Evolutionary conservation across 129 eudicot species (phyloP), one percentile per base, ranked within the genome.

Genomic region (Ambrosia trifida): DNA sequence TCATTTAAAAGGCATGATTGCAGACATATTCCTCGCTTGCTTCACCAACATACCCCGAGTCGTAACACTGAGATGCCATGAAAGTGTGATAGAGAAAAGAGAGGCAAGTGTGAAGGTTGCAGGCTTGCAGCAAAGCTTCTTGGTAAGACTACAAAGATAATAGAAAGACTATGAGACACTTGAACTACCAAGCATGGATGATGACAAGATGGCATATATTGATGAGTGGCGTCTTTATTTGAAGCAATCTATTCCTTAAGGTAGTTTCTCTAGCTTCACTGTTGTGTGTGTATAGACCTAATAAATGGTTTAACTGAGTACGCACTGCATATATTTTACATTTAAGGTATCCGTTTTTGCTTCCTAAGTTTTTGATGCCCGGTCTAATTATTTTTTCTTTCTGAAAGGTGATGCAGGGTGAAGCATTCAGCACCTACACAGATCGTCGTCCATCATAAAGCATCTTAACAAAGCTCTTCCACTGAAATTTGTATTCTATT

Each of bases 101-200:
- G 83, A 72, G 64, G 49, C 18, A 13, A 72, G 73, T 57, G 82
- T 78, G 31, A 20, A 46, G 74, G 40, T 3, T 65, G 82, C 78
- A 18, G 46, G 74, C 30, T 3, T 65, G 82, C 78, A 18, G 46
- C 82, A 8, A 74, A 52, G 68, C 74, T 78, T 72, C 69, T 78
- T 20, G 82, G 82, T 53, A 24, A 45, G 75, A 71, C 77, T 8
- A 54, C 13, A 13, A 12, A 71, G 53, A 71, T 78, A 32, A n/a
- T 78, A 33, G 28, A 43, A 7, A 53, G 19, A 30, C 63, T 78
- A 6, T n/a, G 68, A 64, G 44, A 51, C 10, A n/a, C n/a, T n/a
- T n/a, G n/a, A n/a, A n/a, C n/a, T n/a, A n/a, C n/a, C n/a, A n/a
- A n/a, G n/a, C n/a, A n/a, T n/a, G n/a, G 63, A 72, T 56, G 64